Evolutionary conservation across 495 filamentous ascomycete species (phyloP), one percentile per base, ranked within the genome.

Genomic region (Aspergillus incahuasiensis): DNA sequence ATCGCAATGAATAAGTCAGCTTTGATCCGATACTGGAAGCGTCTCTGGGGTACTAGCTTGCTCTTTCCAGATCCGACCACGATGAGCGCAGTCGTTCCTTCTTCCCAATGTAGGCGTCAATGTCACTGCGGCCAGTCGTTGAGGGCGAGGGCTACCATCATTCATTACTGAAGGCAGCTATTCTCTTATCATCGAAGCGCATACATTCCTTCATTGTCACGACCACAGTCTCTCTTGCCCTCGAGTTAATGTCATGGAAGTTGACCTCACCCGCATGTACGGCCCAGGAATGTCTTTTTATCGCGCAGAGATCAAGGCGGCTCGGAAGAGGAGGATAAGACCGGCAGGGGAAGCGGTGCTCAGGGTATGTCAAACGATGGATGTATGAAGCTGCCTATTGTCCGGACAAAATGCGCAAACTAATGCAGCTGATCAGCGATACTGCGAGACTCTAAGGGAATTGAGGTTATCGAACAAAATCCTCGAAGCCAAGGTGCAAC

Each of bases 221-320:
- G n/a, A 4, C 9, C 15, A 40, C 12, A 16, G 38, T 34, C 51
- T 44, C 15, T 32, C 43, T 30, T 20, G 9, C 43, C 24, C 35
- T 32, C 5, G 32, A 39, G 3, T 39, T 13, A 22, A 34, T 51
- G 44, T 16, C 43, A 67, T 67, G 64, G 40, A 42, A 30, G 21
- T 35, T 43, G 54, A 67, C 42, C 48, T 61, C 42, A 43, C 63
- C 20, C 52, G 61, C 46, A 22, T 22, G 38, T 67, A 61, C 40
- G 64, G 64, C 18, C 64, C 64, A 6, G 64, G 64, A 2, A 56
- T 67, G 59, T 64, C 64, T 49, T 67, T 60, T 43, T 67, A 67
- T 52, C 61, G 56, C 19, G 28, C 56, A 15, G 32, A 57, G 5
- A 49, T 48, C 28, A 41, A 46, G 20, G 32, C 50, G 40, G 6